Evolutionary conservation across 2,329 filamentous ascomycete genomes (phyloP), one percentile per base, ranked within the genome.

Genomic region (Pseudogymnoascus sp.): DNA sequence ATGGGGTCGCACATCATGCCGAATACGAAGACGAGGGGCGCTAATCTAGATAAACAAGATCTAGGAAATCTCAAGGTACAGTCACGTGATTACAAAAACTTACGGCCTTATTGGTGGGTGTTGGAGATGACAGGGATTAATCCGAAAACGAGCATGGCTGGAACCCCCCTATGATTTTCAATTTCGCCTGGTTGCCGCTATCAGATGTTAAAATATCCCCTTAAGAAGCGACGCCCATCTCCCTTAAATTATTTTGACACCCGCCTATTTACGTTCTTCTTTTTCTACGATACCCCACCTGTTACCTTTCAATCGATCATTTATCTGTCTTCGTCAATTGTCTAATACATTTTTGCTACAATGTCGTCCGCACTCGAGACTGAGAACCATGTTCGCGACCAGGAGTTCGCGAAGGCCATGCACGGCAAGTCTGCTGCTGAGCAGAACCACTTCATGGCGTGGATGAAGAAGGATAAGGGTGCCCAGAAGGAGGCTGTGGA

Each of bases 361-460:
- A 34, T 57, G 55, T 5, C 35, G 55, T 60, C 65, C 33, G 63
- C 64, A 45, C 86, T 96, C 72, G 90, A 95, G 81, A 77, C 79
- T 70, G 90, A 96, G 77, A 84, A 96, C 73, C 87, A 92, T 74
- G 72, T 76, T 71, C 90, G 91, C 68, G 91, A 96, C 88, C 89
- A 90, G 65, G 87, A 83, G 67, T 96, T 96, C 81, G 92, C 90
- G 80, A 89, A 90, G 77, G 89, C 84, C 66, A 80, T 96, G 79
- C 92, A 96, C 75, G 90, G 67, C 62, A 64, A 81, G 64, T 90
- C 89, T 59, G 79, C 89, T 57, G 75, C 85, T 71, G 82, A 83
- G 45, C 76, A 79, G 60, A 89, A 87, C 70, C 89, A 90, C 66
- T 82, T 96, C 68, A 77, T 83, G 67, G 89, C 92, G 69, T 92